These are phyloP conservation scores for Globomyces sp. DNA, from an alignment of 371 early-diverging fungal species.

Conservation along the genomic window DNA sequence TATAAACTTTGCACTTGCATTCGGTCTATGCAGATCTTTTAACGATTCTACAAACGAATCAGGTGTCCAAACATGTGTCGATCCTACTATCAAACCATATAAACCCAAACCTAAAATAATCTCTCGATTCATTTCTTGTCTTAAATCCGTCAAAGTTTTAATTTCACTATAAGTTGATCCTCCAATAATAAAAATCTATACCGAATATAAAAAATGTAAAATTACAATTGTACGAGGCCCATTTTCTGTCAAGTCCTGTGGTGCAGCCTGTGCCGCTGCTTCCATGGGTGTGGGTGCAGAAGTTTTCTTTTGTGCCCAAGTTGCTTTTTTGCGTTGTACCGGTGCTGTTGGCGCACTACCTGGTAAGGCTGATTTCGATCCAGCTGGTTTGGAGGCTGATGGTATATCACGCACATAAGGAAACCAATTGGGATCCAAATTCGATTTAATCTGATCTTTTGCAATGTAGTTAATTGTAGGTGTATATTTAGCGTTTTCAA, in stretches of 20 bases:
- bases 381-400: constrained; percentile 15
- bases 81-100: constrained; percentile 8
- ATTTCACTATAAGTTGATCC: constrained; percentile 86
- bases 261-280: neutral
- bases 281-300: neutral
- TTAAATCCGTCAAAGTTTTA: constrained; percentile 72
- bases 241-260: constrained; percentile 19
- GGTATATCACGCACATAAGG: constrained; percentile 46
- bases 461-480: constrained; percentile 41
- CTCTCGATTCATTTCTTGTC: constrained; percentile 61
- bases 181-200: constrained; percentile 68
- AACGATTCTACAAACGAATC: constrained; percentile 10
- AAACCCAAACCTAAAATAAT: constrained; percentile 66
- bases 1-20: neutral
- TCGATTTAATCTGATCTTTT: constrained; percentile 39
- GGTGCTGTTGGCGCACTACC: constrained; percentile 17
- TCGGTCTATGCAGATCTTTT: constrained; percentile 3
- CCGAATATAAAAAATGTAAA: too few species aligned
- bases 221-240: constrained; percentile 51
- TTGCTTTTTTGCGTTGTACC: constrained; percentile 25
- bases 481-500: constrained; percentile 42
- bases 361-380: constrained; percentile 9
- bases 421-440: constrained; percentile 33
- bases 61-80: constrained; percentile 25
- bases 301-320: constrained; percentile 33